phyloP scores from a whole-genome alignment of 1,284 basidiomycete species.

The Cutaneotrichosporon sp. region DNA sequence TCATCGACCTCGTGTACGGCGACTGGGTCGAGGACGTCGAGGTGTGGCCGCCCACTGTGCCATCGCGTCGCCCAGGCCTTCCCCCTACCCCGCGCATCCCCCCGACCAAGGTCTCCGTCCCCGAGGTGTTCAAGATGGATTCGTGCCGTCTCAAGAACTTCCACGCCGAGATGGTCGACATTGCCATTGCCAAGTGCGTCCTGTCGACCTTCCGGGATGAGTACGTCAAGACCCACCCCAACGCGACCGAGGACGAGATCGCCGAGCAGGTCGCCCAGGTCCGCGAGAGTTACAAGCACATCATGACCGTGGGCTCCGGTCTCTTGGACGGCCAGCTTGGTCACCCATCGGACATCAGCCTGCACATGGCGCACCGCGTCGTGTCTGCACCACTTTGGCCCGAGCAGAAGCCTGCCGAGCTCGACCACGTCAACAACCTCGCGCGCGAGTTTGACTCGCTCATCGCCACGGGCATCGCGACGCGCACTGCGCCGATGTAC shows the following conservation, averaged over 20 bases:
- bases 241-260: slow-evolving; percentile 66
- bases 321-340: slow-evolving; percentile 6
- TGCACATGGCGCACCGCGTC: slow-evolving; percentile 26
- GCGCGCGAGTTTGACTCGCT: slow-evolving; percentile 21
- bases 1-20: slow-evolving; percentile 68
- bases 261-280: slow-evolving; percentile 57
- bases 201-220: slow-evolving; percentile 21
- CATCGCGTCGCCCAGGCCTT: slow-evolving; percentile 40
- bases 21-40: slow-evolving; percentile 41
- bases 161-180: slow-evolving; percentile 69
- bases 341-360: slow-evolving; percentile 20
- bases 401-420: slow-evolving; percentile 2
- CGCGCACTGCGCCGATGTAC: slow-evolving; percentile 13
- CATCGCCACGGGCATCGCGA: slow-evolving; percentile 14
- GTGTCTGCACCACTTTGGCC: slow-evolving; percentile 7
- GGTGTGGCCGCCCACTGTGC: slow-evolving; percentile 43
- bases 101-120: slow-evolving; percentile 52
- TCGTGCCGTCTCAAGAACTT: slow-evolving; percentile 66
- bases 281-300: slow-evolving; percentile 28
- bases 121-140: slow-evolving; percentile 85
- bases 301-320: slow-evolving; percentile 25
- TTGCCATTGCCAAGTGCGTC: slow-evolving; percentile 75
- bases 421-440: slow-evolving; percentile 18
- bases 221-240: slow-evolving; percentile 59
- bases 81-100: slow-evolving; percentile 55